Conservation (phyloP, 1,284 basidiomycete genomes). For the Trichosporon sp. region DNA sequence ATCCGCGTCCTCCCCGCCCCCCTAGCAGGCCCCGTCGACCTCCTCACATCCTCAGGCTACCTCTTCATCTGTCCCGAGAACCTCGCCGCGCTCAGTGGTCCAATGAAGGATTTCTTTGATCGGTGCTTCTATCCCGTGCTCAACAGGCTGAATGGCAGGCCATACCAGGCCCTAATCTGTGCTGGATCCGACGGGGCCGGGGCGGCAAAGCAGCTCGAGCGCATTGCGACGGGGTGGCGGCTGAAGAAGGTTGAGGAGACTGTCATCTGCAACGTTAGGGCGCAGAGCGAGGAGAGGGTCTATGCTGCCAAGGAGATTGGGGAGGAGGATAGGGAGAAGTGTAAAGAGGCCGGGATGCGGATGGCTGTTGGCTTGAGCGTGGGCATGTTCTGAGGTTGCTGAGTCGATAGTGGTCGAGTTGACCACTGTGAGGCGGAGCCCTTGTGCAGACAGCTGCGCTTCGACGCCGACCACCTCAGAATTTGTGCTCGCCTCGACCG, state of each 20-base stretch:
- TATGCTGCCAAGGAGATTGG: slow-evolving; percentile 11
- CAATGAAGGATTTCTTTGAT: slow-evolving; percentile 20
- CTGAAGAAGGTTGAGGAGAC: slow-evolving; percentile 12
- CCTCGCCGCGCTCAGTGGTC: slow-evolving; percentile 14
- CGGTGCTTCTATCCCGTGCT: slow-evolving; percentile 15
- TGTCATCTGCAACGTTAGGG: slow-evolving; percentile 13
- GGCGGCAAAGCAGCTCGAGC: slow-evolving; percentile 15
- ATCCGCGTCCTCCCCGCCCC: slow-evolving; percentile 4
- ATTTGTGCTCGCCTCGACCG: too few species aligned
- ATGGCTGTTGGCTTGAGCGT: slow-evolving; percentile 16
- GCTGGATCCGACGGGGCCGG: slow-evolving; percentile 15
- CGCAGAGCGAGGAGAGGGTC: slow-evolving; percentile 13
- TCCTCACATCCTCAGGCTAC: slow-evolving; percentile 10
- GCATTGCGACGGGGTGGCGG: slow-evolving; percentile 15
- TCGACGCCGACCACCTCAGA: background rate
- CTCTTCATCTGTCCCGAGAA: slow-evolving; percentile 20
- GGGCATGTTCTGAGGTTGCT: slow-evolving; percentile 17
- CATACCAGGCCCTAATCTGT: slow-evolving; percentile 18
- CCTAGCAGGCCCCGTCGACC: slow-evolving; percentile 10
- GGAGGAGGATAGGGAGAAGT: slow-evolving; percentile 7
- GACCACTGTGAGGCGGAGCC: background rate
- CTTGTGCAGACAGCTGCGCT: background rate
- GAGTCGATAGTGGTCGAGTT: too few species aligned
- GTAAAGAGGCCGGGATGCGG: slow-evolving; percentile 10
- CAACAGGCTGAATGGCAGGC: slow-evolving; percentile 12